Evolutionary conservation across 768 basidiomycete genomes (phyloP).

Genomic region (Kwoniella pini): DNA sequence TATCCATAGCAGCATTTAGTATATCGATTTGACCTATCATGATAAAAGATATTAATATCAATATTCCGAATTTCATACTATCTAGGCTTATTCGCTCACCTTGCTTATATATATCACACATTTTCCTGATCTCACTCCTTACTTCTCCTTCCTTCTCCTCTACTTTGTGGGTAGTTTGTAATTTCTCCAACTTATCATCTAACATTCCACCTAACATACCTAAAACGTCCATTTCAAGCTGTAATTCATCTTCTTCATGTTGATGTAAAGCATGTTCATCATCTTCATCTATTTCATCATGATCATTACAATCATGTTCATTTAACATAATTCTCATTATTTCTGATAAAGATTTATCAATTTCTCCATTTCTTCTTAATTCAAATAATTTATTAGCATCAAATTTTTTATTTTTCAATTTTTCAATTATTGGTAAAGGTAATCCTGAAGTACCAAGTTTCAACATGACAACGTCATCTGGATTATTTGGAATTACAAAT

Average conservation of each 20-base stretch:
- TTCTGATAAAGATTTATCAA: constrained; percentile 49
- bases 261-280: constrained; percentile 44
- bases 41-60: too few relatives aligned
- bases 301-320: constrained; percentile 1
- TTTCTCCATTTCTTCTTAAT: constrained; percentile 34
- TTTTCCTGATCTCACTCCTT: constrained; percentile 64
- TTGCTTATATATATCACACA: constrained; percentile 70
- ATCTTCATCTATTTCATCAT: constrained; percentile 36
- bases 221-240: constrained; percentile 70
- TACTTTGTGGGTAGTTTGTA: constrained; percentile 8
- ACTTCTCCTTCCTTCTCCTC: constrained; percentile 33
- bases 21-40: constrained; percentile 44
- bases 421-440: constrained; percentile 19
- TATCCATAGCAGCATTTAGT: constrained; percentile 33
- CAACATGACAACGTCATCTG: constrained; percentile 81
- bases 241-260: constrained; percentile 49
- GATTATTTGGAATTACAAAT: constrained; percentile 75
- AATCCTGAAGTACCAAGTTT: constrained; percentile 63
- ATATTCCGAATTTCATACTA: too few relatives aligned
- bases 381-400: constrained; percentile 61
- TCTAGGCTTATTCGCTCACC: too few relatives aligned
- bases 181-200: constrained; percentile 42
- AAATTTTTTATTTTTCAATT: constrained; percentile 17
- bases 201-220: constrained; percentile 70
- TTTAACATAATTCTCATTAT: constrained; percentile 51